Evolutionary conservation across 169 alveolate species (phyloP), one percentile per base, ranked within the genome.

Genomic region (Cryptosporidium canis): DNA sequence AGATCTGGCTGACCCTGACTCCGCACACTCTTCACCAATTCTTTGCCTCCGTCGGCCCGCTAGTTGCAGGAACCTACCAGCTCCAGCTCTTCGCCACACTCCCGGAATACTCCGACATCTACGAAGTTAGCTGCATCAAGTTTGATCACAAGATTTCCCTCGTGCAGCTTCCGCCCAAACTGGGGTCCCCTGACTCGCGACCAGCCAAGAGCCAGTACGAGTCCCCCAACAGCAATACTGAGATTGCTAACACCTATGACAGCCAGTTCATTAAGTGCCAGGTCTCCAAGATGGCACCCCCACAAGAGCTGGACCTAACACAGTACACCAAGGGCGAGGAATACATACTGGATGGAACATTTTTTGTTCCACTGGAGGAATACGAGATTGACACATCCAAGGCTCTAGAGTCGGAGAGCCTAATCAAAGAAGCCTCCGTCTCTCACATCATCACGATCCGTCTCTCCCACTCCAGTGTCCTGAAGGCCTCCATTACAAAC

Each of bases 11-110:
- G 55, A 7, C 72, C 16, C 31, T 77, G 44, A 77, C 51, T 39
- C 87, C 71, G 3, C 56, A 35, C 9, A 29, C 44, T 58, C 21
- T 55, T 21, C 55, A 61, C 21, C 27, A 55, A 6, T 77, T 56
- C 65, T 61, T 55, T 44, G 16, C 70, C 8, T 77, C 87, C 8
- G 29, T 31, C n/a, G 87, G 87, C 4, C 87, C 87, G 5, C 18
- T 77, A 41, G 39, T 58, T 9, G 27, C 87, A 31, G 87, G 87
- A 24, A 77, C 39, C 9, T 77, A 77, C 21, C 27, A 14, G 44
- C 29, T 77, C 37, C 87, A 77, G 29, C 29, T 77, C 9, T 77
- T 77, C 61, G 61, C 61, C 0, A n/a, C 45, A 3, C 3, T 37
- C 11, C 87, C 63, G 16, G 70, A 21, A 41, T 8, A 63, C 55